phyloP scores from a whole-genome alignment of 1,139 yeast species.

The Kurtzmaniella quercitrusa region DNA sequence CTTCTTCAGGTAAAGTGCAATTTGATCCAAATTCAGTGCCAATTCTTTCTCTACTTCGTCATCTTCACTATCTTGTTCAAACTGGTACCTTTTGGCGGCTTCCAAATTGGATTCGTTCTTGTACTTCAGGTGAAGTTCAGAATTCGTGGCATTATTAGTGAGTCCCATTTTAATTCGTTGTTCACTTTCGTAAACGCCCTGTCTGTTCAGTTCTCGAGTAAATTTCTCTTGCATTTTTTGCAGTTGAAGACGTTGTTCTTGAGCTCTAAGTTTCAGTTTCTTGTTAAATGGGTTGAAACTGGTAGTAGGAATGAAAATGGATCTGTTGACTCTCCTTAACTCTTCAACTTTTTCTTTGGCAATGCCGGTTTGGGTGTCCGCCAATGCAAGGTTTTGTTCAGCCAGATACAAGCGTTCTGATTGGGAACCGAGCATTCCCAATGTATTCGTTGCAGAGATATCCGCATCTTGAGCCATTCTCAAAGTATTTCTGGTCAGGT shows the following conservation, averaged over 20 bases:
- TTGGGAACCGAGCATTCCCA: slow-evolving; percentile 91
- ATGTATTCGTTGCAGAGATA: slow-evolving; percentile 80
- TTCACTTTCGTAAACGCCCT: slow-evolving; percentile 44
- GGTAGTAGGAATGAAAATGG: slow-evolving; percentile 78
- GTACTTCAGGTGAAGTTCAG: slow-evolving; percentile 44
- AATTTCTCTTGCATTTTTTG: slow-evolving; percentile 62
- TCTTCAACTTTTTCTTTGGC: slow-evolving; percentile 85
- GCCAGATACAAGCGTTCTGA: slow-evolving; percentile 79
- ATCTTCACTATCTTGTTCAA: slow-evolving; percentile 54
- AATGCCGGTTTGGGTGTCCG: slow-evolving; percentile 76
- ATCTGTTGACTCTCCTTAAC: slow-evolving; percentile 73
- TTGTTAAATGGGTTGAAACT: slow-evolving; percentile 81
- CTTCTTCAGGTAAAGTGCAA: slow-evolving; percentile 41
- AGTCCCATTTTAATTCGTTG: slow-evolving; percentile 44
- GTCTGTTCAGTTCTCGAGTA: slow-evolving; percentile 38
- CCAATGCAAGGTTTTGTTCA: slow-evolving; percentile 71
- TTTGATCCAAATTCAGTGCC: slow-evolving; percentile 51
- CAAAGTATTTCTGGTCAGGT: slow-evolving; percentile 81
- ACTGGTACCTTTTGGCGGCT: slow-evolving; percentile 48
- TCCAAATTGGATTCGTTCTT: slow-evolving; percentile 45
- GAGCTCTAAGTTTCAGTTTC: slow-evolving; percentile 68
- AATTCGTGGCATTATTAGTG: slow-evolving; percentile 32
- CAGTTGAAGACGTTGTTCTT: slow-evolving; percentile 67
- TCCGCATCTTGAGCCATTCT: slow-evolving; percentile 92
- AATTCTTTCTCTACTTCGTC: slow-evolving; percentile 58